Conservation (phyloP, 2,329 filamentous ascomycete genomes). For the Didymella pomorum region DNA sequence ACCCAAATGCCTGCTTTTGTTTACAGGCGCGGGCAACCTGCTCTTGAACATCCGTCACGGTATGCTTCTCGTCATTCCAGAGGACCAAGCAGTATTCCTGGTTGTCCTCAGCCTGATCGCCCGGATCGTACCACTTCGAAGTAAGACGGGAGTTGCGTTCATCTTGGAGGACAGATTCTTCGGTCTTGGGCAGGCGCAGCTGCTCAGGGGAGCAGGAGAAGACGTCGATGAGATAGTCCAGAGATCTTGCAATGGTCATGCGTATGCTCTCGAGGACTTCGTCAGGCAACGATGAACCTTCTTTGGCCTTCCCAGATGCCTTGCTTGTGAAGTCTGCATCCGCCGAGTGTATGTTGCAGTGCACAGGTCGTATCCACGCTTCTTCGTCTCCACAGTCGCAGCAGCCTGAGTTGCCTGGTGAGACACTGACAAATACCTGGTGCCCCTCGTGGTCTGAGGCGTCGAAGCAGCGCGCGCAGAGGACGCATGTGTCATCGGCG, state of each 20-base stretch:
- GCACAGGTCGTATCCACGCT: conserved; percentile 86
- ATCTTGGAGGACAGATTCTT: conserved; percentile 80
- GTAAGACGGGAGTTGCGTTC: conserved; percentile 80
- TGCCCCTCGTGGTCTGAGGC: conserved; percentile 94
- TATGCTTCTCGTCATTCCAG: conserved; percentile 99
- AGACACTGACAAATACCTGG: conserved; percentile 87
- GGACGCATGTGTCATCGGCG: conserved; percentile 91
- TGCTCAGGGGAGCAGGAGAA: conserved; percentile 98
- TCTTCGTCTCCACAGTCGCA: conserved; percentile 97
- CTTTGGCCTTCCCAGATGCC: conserved; percentile 65
- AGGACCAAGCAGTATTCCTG: conserved; percentile 84
- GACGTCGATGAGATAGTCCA: conserved; percentile 97
- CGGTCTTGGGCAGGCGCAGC: conserved; percentile 82
- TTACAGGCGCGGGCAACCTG: conserved; percentile 91
- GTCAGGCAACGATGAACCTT: conserved; percentile 67
- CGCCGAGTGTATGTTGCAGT: conserved; percentile 91
- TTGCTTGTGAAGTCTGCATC: conserved; percentile 43
- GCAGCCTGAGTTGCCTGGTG: conserved; percentile 90
- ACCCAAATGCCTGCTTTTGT: conserved; percentile 72
- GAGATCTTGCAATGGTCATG: conserved; percentile 82
- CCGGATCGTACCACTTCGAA: conserved; percentile 72
- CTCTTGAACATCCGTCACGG: conserved; percentile 85
- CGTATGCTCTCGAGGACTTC: conserved; percentile 80
- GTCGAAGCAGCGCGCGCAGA: conserved; percentile 94
- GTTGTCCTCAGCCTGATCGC: conserved; percentile 67